Conservation (phyloP, 495 filamentous ascomycete genomes). For the Apiosordaria backusii region DNA sequence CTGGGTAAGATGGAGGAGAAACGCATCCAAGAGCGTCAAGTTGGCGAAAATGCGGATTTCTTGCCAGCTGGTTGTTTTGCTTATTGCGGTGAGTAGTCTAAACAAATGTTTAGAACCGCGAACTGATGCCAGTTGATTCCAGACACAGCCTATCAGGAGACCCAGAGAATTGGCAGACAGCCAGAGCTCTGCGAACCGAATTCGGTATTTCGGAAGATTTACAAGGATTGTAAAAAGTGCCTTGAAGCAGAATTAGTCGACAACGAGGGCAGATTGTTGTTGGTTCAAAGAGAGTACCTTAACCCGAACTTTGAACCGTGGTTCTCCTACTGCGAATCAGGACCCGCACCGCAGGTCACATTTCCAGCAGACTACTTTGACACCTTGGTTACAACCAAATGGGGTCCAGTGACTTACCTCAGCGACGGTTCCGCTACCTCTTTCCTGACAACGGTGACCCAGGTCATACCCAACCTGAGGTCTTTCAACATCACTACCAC, state of each 20-base stretch:
- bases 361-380: neutral
- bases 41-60: neutral
- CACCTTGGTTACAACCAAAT: neutral
- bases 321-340: neutral
- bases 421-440: neutral
- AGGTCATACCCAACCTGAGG: neutral
- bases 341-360: neutral
- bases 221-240: neutral
- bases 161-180: neutral
- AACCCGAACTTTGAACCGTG: neutral
- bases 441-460: neutral
- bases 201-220: neutral
- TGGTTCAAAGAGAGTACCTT: neutral
- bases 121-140: too few species aligned
- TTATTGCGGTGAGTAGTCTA: neutral
- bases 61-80: neutral
- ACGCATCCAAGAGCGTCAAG: neutral
- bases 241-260: neutral
- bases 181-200: neutral
- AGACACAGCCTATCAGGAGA: neutral
- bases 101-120: too few species aligned
- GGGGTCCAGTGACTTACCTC: neutral
- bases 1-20: too few species aligned
- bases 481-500: neutral
- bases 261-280: neutral